Base-by-base conservation (phyloP, 2,329 filamentous ascomycete genomes). In the Penicillium crustosum region DNA sequence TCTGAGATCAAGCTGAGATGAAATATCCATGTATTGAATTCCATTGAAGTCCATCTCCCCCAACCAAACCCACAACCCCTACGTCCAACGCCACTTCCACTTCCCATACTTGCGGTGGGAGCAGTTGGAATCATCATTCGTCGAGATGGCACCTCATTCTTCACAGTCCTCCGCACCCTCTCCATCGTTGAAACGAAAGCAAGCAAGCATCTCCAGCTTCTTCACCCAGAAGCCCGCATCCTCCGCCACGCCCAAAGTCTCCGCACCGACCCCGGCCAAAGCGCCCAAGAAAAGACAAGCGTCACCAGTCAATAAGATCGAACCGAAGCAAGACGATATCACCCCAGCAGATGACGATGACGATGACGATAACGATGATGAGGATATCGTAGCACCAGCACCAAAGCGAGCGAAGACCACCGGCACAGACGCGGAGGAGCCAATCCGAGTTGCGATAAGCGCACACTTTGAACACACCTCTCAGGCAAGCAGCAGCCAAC, bases 171-270 rank as follows among this genome's bases (percentile, higher is more conserved):
- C 73, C 3, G 65, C 70, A 15, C 68, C 72, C 21, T 71, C 72
- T 25, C 68, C 70, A 35, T 70, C 63, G 23, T 53, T 74, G 10
- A 77, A 77, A 54, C 69, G 73, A 43, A 77, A 77, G 57, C 75
- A 97, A 70, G 84, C 88, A 64, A 90, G 91, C 0, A 88, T 97
- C 60, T 94, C 91, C 3, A 93, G 87, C 70, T 96, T 96, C 77
- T 96, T 96, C 72, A 84, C 86, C 0, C 86, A 85, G 15, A 87
- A 83, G 58, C 60, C 75, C 1, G 64, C 71, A 2, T 53, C 64
- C n/a, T 61, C 65, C 31, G 23, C 54, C 36, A 19, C 62, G 1
- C 61, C 61, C 0, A 63, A 63, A 25, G 55, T 52, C 29, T 23
- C 43, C 38, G 58, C 49, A 15, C 47, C 58, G 15, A 23, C 62